These are phyloP conservation scores for Kodamaea jinghongensis DNA, from an alignment of 805 yeast species.

Conservation along the genomic window DNA sequence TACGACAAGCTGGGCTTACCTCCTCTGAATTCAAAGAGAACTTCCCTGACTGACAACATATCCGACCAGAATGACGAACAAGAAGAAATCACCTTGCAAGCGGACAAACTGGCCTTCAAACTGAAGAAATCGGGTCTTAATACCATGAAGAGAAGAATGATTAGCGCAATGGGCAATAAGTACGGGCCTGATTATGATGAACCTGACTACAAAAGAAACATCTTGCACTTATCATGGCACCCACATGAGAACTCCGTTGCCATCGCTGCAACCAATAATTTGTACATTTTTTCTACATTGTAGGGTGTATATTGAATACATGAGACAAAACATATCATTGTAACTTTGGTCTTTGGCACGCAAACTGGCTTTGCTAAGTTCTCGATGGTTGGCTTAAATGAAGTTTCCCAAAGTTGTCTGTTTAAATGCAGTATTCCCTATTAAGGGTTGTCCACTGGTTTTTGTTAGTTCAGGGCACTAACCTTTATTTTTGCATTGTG, in stretches of 20 bases:
- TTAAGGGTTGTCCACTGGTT: too few relatives aligned
- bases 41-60: background rate
- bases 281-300: constrained; percentile 77
- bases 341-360: too few relatives aligned
- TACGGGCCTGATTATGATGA: constrained; percentile 67
- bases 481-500: too few relatives aligned
- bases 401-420: too few relatives aligned
- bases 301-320: constrained; percentile 20
- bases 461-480: too few relatives aligned
- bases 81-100: constrained; percentile 78
- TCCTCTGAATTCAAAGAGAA: constrained; percentile 4
- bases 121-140: constrained; percentile 57
- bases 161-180: constrained; percentile 44
- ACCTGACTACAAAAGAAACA: constrained; percentile 91
- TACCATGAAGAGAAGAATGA: constrained; percentile 47
- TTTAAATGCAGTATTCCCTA: too few relatives aligned
- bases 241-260: constrained; percentile 96
- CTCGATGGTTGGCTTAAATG: too few relatives aligned
- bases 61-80: constrained; percentile 31
- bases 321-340: too few relatives aligned
- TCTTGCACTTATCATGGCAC: constrained; percentile 97
- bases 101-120: constrained; percentile 96
- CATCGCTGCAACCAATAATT: constrained; percentile 95
- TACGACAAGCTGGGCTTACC: constrained; percentile 3
- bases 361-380: too few relatives aligned